A percentile compares a stretch with the other conserved stretches of the same genome.
Evolutionary conservation across 371 early-diverging fungal species (phyloP).

Genomic region (Apophysomyces ossiformis): DNA sequence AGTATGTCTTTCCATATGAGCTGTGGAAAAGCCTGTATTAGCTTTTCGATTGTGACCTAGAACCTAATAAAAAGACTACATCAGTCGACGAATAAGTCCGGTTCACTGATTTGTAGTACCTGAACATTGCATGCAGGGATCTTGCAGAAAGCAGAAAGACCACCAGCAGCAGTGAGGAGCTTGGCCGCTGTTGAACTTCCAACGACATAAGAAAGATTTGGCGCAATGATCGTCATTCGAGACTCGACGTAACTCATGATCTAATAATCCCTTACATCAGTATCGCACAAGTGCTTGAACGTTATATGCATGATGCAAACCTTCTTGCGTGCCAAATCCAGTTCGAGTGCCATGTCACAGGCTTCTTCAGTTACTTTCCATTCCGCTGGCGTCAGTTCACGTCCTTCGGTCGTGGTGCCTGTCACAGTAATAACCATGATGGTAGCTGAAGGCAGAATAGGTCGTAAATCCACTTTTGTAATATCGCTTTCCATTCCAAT

Average conservation of each 20-base stretch:
- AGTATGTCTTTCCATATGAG: slow-evolving; percentile 72
- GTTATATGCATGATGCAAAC: slow-evolving; percentile 27
- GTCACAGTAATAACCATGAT: slow-evolving; percentile 94
- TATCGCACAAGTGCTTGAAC: background rate
- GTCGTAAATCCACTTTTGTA: slow-evolving; percentile 70
- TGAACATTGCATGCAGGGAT: slow-evolving; percentile 93
- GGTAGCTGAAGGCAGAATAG: slow-evolving; percentile 83
- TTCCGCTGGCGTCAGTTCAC: slow-evolving; percentile 62
- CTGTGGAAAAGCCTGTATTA: slow-evolving; percentile 81
- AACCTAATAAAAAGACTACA: slow-evolving; percentile 22
- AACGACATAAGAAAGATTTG: slow-evolving; percentile 89
- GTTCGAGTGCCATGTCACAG: slow-evolving; percentile 77
- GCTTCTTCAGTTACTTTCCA: slow-evolving; percentile 77
- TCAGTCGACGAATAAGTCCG: slow-evolving; percentile 37
- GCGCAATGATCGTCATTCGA: slow-evolving; percentile 91
- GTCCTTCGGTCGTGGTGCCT: slow-evolving; percentile 85
- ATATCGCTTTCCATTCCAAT: slow-evolving; percentile 82
- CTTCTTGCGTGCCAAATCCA: slow-evolving; percentile 73
- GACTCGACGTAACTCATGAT: slow-evolving; percentile 92
- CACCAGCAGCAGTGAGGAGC: slow-evolving; percentile 91
- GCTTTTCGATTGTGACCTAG: slow-evolving; percentile 64
- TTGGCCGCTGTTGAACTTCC: slow-evolving; percentile 91
- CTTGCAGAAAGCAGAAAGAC: slow-evolving; percentile 82
- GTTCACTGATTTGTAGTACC: slow-evolving; percentile 30
- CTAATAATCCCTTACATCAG: slow-evolving; percentile 28